phyloP scores from a whole-genome alignment of 78 protist species.

The Diacronema lutheri region DNA sequence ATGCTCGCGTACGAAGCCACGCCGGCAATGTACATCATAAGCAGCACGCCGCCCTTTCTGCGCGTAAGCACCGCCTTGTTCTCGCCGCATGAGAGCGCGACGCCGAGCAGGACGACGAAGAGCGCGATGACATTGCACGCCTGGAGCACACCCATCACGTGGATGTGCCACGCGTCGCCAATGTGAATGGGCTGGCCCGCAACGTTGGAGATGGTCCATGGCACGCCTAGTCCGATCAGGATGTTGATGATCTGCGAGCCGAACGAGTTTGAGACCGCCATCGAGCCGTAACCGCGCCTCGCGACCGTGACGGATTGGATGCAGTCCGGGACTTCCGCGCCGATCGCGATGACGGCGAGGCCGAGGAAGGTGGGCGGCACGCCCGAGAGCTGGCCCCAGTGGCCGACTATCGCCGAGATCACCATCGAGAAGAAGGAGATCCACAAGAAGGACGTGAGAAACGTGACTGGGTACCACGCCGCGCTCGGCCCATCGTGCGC shows the following conservation, averaged over 20 bases:
- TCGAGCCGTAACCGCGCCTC: constrained; percentile 33
- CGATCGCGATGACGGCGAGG: constrained; percentile 14
- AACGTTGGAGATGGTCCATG: neutral
- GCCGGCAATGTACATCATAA: too few relatives aligned
- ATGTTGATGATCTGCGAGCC: constrained; percentile 40
- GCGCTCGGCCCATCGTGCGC: neutral
- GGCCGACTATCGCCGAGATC: constrained; percentile 6
- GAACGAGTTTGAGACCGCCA: constrained; percentile 32
- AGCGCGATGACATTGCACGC: too few relatives aligned
- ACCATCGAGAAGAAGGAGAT: neutral
- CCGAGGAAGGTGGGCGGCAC: constrained; percentile 10
- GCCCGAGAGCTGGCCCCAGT: neutral
- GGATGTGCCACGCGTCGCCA: too few relatives aligned
- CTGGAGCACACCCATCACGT: too few relatives aligned
- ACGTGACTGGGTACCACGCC: constrained; percentile 26
- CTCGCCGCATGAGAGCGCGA: too few relatives aligned
- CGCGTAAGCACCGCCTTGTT: too few relatives aligned
- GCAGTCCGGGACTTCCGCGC: constrained; percentile 36
- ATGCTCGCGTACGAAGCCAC: too few relatives aligned
- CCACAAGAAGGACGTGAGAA: constrained; percentile 7
- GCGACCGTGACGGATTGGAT: constrained; percentile 38
- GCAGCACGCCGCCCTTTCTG: too few relatives aligned
- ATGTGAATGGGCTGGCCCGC: too few relatives aligned
- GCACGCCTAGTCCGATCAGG: constrained; percentile 37
- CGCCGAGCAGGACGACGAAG: too few relatives aligned